Evolutionary conservation across 2,329 filamentous ascomycete genomes (phyloP).

Genomic region (Venturia carpophila): DNA sequence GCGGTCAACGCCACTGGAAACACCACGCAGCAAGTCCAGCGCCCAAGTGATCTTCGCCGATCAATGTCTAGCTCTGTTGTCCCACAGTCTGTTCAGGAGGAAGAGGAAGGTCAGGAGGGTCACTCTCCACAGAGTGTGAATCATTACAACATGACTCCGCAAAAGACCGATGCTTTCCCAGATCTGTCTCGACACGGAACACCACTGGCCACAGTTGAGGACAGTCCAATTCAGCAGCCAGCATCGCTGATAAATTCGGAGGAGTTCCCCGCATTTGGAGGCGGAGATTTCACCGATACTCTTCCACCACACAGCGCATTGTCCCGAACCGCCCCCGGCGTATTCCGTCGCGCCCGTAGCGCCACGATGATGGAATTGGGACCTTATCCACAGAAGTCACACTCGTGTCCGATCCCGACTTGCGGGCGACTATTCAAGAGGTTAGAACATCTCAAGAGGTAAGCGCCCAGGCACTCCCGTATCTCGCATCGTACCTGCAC

Average conservation of each 20-base stretch:
- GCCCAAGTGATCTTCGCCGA: slow-evolving; percentile 81
- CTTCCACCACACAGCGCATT: slow-evolving; percentile 49
- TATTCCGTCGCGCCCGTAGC: slow-evolving; percentile 81
- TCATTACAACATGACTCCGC: slow-evolving; percentile 55
- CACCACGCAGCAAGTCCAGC: slow-evolving; percentile 54
- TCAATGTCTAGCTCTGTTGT: slow-evolving; percentile 85
- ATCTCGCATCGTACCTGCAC: slow-evolving; percentile 23
- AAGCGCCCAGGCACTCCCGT: slow-evolving; percentile 42
- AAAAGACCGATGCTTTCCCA: slow-evolving; percentile 65
- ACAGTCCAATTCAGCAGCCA: slow-evolving; percentile 66
- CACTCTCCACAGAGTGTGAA: slow-evolving; percentile 17
- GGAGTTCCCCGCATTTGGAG: slow-evolving; percentile 56
- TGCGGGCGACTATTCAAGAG: slow-evolving; percentile 97
- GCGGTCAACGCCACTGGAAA: slow-evolving; percentile 51
- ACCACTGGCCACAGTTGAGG: slow-evolving; percentile 77
- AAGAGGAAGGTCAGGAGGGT: slow-evolving; percentile 69
- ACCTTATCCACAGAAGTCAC: slow-evolving; percentile 94
- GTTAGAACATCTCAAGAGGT: slow-evolving; percentile 98
- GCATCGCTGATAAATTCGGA: slow-evolving; percentile 61
- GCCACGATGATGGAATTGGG: slow-evolving; percentile 95
- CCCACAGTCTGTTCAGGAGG: slow-evolving; percentile 58
- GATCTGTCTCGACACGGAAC: slow-evolving; percentile 85
- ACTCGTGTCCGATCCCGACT: slow-evolving; percentile 97
- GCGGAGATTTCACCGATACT: slow-evolving; percentile 49
- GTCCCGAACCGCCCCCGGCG: slow-evolving; percentile 58